These are phyloP conservation scores for Globisporangium canariense DNA, from an alignment of 352 stramenopile genomes.

Conservation along the genomic window DNA sequence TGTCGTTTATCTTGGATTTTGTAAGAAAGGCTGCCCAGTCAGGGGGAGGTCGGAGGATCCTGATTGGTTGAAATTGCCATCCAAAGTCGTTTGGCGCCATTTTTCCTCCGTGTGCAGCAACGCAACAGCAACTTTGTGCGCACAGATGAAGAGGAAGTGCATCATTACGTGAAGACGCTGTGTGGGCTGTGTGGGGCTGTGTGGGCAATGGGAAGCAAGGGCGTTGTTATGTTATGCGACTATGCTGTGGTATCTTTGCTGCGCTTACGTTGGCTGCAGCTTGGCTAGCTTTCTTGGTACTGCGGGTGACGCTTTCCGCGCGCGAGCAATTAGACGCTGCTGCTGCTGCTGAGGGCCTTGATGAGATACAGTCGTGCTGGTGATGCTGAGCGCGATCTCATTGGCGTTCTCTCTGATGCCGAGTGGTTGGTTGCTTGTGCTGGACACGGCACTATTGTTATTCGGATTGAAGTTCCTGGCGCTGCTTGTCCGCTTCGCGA, in stretches of 20 bases:
- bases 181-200: too few relatives aligned
- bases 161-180: too few relatives aligned
- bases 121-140: too few relatives aligned
- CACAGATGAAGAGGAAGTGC: too few relatives aligned
- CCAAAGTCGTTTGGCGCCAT: too few relatives aligned
- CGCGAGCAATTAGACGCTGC: not conserved
- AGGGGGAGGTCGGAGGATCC: not conserved
- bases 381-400: slow-evolving; percentile 2
- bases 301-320: not conserved
- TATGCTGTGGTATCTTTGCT: too few relatives aligned
- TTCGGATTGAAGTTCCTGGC: not conserved
- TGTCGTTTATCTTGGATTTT: slow-evolving; percentile 9
- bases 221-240: too few relatives aligned
- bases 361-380: not conserved
- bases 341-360: not conserved
- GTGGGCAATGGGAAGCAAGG: too few relatives aligned
- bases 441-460: not conserved
- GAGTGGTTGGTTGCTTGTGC: not conserved
- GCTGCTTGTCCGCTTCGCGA: not conserved
- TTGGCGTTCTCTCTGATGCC: not conserved
- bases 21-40: slow-evolving; percentile 6
- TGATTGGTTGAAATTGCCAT: slow-evolving; percentile 18
- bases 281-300: slow-evolving; percentile 1
- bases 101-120: too few relatives aligned
- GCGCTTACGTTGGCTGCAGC: not conserved